Conservation (phyloP, 2,329 filamentous ascomycete species). For the Exophiala calicioides region DNA sequence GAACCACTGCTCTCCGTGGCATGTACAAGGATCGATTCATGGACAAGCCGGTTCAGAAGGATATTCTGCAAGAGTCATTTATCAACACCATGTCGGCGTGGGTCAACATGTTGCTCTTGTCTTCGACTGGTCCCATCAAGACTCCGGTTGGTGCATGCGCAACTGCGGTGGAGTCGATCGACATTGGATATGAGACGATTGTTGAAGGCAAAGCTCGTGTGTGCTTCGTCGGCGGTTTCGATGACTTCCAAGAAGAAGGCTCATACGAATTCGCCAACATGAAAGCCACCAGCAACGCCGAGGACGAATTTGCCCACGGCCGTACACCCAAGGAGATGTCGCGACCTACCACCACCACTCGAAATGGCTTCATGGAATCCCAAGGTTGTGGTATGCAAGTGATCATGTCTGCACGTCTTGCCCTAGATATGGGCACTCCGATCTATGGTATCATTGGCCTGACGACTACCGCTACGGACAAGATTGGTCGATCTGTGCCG, state of each 20-base stretch:
- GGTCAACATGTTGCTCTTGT: conserved; percentile 98
- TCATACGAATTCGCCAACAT: conserved; percentile 99
- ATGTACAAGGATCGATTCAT: conserved; percentile 99
- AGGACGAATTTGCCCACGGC: conserved; percentile 93
- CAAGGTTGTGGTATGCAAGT: conserved; percentile 98
- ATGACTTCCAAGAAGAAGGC: conserved; percentile 98
- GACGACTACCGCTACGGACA: conserved; percentile 95
- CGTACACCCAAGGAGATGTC: conserved; percentile 98
- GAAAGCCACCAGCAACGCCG: conserved; percentile 98
- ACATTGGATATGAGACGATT: conserved; percentile 98
- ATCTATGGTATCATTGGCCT: conserved; percentile 94
- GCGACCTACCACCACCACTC: conserved; percentile 90
- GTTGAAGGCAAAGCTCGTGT: conserved; percentile 96
- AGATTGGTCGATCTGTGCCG: conserved; percentile 96
- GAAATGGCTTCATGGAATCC: conserved; percentile 99
- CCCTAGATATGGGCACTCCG: conserved; percentile 96
- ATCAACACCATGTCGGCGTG: conserved; percentile 99
- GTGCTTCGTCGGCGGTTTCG: conserved; percentile 97
- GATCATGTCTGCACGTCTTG: conserved; percentile 96
- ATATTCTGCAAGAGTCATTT: conserved; percentile 98
- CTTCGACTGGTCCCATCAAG: conserved; percentile 97
- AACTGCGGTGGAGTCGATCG: conserved; percentile 93
- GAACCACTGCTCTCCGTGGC: conserved; percentile 83
- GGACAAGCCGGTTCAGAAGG: conserved; percentile 96
- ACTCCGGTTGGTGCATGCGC: conserved; percentile 97